Percentiles rank a stretch among this genome's conserved stretches.
phyloP scores from a whole-genome alignment of 176 grass and related monocot species.

The Neostapfia colusana region DNA sequence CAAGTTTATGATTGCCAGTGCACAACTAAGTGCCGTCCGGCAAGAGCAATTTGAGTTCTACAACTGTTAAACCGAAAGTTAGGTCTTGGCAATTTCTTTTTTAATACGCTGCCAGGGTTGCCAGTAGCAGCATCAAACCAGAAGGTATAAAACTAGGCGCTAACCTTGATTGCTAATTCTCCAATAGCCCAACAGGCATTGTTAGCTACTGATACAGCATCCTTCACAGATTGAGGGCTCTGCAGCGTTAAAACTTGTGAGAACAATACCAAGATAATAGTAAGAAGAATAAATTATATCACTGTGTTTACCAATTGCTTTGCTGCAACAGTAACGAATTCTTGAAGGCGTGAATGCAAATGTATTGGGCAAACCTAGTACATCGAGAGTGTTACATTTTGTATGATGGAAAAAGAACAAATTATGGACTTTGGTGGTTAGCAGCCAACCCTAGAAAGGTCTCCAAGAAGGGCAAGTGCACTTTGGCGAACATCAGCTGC shows the following conservation, averaged over 20 bases:
- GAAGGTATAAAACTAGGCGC: slow-evolving; percentile 15
- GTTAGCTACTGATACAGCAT: slow-evolving; percentile 89
- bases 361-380: slow-evolving; percentile 89
- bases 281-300: slow-evolving; percentile 8
- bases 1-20: not conserved
- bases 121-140: not conserved
- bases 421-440: slow-evolving; percentile 18
- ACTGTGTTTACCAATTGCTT: slow-evolving; percentile 76
- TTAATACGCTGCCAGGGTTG: not conserved
- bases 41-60: not conserved
- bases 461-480: slow-evolving; percentile 87
- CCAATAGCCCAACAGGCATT: slow-evolving; percentile 99
- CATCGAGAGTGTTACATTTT: slow-evolving; percentile 13
- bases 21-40: not conserved
- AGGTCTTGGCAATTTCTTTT: not conserved
- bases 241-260: slow-evolving; percentile 48
- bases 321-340: slow-evolving; percentile 88
- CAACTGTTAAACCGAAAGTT: not conserved
- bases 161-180: slow-evolving; percentile 90
- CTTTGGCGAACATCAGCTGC: slow-evolving; percentile 92
- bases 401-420: not conserved
- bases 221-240: slow-evolving; percentile 73
- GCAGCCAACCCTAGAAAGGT: slow-evolving; percentile 82
- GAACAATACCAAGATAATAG: slow-evolving; percentile 10
- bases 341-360: slow-evolving; percentile 70